Base-by-base conservation (phyloP, 805 yeast genomes). In the Candida maesae region DNA sequence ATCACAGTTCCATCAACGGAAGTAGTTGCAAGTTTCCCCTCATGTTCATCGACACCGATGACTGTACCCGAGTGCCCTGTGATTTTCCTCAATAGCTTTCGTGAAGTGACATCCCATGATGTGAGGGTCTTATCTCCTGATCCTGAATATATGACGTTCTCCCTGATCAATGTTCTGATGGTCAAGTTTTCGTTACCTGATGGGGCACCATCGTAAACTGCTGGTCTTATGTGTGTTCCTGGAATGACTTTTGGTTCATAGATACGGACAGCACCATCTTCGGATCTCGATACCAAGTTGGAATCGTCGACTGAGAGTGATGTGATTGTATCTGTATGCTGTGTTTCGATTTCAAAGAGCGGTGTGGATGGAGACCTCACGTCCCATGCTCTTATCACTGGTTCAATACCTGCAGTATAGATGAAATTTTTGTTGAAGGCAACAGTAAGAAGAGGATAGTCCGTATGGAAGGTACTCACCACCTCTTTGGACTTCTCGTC, bases 341-440 rank as follows among this genome's bases (percentile, higher is more conserved):
- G 26, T 36, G 68, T 50, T 36, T 64, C 59, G 52, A 74, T 61
- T 39, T 56, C 60, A 76, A 82, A 80, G 8, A 72, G 32, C 1
- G 74, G 69, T 6, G 50, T 43, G 1, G 63, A 61, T 5, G 65
- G 41, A 4, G 66, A 58, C 39, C 87, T 60, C 7, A 76, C 36
- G 52, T 86, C 95, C 63, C 73, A 81, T 2, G 78, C 81, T 31
- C 64, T 55, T 1, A 86, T 69, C 0, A 68, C 63, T 1, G 87
- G 82, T 47, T 86, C 91, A 3, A 86, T 73, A 0, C 95, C 95
- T 0, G 81, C 66, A 5, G 77, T 67, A 49, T 68, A 85, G 4
- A 82, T 51, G 12, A 64, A 59, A 13, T 62, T 58, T 2, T 74
- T 78, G 31, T 60, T 59, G 44, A 64, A 51, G 7, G 68, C 71